A percentile compares a stretch with the other conserved stretches of the same genome.
These are phyloP conservation scores for Mortierella alpina DNA, from an alignment of 192 early-diverging fungal genomes.

Conservation along the genomic window DNA sequence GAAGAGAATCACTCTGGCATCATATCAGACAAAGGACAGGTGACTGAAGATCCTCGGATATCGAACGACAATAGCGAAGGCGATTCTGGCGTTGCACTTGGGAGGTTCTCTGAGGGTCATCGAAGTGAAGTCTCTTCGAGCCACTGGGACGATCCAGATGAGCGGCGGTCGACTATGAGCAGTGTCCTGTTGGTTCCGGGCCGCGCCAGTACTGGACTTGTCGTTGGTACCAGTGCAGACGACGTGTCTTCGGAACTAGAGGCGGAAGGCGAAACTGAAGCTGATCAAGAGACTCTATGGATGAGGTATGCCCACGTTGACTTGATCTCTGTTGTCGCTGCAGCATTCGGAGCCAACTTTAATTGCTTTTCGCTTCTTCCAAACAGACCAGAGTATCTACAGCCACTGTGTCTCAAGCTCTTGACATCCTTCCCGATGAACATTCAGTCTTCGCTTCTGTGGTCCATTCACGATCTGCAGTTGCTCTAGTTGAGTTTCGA, in stretches of 20 bases:
- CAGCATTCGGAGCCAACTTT: background rate
- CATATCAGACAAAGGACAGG: background rate
- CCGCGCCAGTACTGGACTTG: background rate
- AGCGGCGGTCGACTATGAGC: slow-evolving; percentile 38
- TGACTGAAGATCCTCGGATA: slow-evolving; percentile 23
- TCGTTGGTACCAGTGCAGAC: slow-evolving; percentile 3
- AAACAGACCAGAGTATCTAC: slow-evolving; percentile 45
- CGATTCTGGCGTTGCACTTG: slow-evolving; percentile 12
- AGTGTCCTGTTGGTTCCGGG: slow-evolving; percentile 34
- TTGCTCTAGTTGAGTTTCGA: slow-evolving; percentile 14
- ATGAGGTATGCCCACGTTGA: slow-evolving; percentile 27
- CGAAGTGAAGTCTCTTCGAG: slow-evolving; percentile 37
- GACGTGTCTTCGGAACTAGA: slow-evolving; percentile 32
- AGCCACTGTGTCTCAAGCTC: slow-evolving; percentile 44
- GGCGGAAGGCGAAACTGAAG: slow-evolving; percentile 23
- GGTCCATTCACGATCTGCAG: slow-evolving; percentile 49
- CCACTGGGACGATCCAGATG: slow-evolving; percentile 40
- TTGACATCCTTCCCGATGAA: slow-evolving; percentile 53
- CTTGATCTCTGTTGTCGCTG: background rate
- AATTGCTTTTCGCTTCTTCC: background rate
- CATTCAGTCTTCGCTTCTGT: slow-evolving; percentile 48
- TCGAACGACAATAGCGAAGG: slow-evolving; percentile 17
- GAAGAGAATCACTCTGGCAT: background rate
- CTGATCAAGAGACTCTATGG: slow-evolving; percentile 32
- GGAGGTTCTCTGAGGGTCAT: slow-evolving; percentile 39